Conservation (phyloP, 140 eudicot species). For the Oenanthe javanica region DNA sequence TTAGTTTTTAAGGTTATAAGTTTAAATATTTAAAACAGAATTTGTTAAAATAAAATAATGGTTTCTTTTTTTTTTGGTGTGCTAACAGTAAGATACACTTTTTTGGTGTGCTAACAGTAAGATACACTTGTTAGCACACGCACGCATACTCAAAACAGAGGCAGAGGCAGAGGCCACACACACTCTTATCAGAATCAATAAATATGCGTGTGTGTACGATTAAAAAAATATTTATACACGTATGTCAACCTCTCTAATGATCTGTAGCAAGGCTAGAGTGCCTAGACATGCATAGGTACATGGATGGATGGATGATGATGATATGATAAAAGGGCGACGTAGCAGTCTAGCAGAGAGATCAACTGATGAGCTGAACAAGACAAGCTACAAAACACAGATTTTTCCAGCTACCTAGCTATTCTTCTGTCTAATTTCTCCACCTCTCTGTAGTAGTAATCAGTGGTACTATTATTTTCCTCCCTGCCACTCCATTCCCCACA, state of each 20-base stretch:
- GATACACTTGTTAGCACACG: constrained; percentile 70
- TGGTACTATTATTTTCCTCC: background rate
- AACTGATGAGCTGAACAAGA: constrained; percentile 18
- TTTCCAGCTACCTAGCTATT: constrained; percentile 14
- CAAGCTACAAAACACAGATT: constrained; percentile 20
- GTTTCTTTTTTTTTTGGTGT: background rate
- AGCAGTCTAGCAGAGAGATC: background rate
- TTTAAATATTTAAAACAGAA: background rate
- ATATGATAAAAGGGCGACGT: constrained; percentile 15
- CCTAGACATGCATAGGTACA: background rate
- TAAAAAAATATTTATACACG: background rate
- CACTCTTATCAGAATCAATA: constrained; percentile 20
- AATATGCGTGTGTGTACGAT: background rate
- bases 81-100: constrained; percentile 71
- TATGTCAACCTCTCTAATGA: background rate
- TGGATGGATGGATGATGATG: background rate
- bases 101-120: constrained; percentile 46
- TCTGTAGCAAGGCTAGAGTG: background rate
- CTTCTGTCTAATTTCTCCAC: background rate
- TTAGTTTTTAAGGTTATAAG: too few species aligned
- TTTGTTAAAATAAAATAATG: background rate
- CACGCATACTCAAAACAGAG: constrained; percentile 61
- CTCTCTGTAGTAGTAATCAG: background rate
- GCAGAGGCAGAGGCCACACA: constrained; percentile 13
- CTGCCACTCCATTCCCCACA: background rate